A percentile compares a stretch with the other conserved stretches of the same genome.
Conservation (phyloP, 306 rosid species). For the Hylodesmum podocarpum region DNA sequence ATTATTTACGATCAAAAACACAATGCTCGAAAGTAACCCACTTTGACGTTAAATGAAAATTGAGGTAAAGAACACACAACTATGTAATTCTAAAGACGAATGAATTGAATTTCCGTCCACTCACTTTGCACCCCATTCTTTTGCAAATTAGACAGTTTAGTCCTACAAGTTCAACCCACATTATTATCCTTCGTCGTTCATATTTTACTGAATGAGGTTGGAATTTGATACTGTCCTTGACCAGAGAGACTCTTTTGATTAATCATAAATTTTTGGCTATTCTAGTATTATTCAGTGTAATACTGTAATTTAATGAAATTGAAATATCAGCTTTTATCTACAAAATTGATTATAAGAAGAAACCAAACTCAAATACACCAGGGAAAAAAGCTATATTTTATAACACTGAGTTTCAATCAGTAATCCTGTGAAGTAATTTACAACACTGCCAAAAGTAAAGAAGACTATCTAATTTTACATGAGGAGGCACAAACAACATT, state of each 20-base stretch:
- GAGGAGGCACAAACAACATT: conserved; percentile 33
- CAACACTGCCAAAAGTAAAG: conserved; percentile 26
- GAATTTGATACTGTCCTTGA: not conserved
- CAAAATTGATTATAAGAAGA: not conserved
- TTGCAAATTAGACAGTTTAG: too few relatives aligned
- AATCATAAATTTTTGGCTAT: not conserved
- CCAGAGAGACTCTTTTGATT: not conserved
- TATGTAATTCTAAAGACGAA: too few relatives aligned
- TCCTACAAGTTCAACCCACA: too few relatives aligned
- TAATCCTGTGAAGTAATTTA: conserved; percentile 40
- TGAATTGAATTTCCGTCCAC: too few relatives aligned
- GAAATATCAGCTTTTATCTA: not conserved
- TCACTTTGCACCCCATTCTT: too few relatives aligned
- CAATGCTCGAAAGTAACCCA: too few relatives aligned
- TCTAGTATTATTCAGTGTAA: not conserved
- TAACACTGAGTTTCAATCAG: conserved; percentile 13
- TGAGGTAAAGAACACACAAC: too few relatives aligned
- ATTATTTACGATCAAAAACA: too few relatives aligned
- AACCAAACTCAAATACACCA: not conserved
- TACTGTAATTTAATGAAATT: not conserved
- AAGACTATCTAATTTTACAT: conserved; percentile 33
- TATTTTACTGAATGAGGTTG: too few relatives aligned
- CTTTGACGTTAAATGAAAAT: too few relatives aligned
- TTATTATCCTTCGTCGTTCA: too few relatives aligned
- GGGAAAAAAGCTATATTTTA: not conserved